phyloP scores from a whole-genome alignment of 345 rosid species.

The Gynandropsis gynandra region DNA sequence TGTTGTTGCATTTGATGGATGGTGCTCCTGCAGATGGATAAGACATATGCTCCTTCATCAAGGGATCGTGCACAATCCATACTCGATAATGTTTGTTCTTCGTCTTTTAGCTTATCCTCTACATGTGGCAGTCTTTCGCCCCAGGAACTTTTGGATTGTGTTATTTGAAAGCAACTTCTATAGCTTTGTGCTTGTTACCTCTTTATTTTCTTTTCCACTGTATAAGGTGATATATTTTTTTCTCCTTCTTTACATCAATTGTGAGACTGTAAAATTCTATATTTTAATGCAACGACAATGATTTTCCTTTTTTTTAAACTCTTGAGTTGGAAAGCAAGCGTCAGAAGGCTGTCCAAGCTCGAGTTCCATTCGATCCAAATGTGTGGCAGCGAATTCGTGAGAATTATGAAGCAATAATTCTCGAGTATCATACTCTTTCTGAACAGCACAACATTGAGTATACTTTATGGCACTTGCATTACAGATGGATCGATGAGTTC shows the following conservation, averaged over 20 bases:
- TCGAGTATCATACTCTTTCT: constrained; percentile 81
- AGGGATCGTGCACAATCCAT: constrained; percentile 73
- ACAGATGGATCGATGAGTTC: constrained; percentile 72
- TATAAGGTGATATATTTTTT: background rate
- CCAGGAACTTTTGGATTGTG: too few relatives aligned
- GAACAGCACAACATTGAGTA: constrained; percentile 79
- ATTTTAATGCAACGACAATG: too few relatives aligned
- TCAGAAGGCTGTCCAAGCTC: constrained; percentile 63
- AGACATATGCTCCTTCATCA: constrained; percentile 56
- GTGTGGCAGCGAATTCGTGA: constrained; percentile 88
- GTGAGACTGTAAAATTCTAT: too few relatives aligned
- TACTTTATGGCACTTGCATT: constrained; percentile 86
- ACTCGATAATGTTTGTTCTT: constrained; percentile 53
- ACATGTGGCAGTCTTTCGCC: too few relatives aligned
- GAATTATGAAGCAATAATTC: constrained; percentile 86
- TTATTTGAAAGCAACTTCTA: too few relatives aligned
- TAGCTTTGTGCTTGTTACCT: too few relatives aligned
- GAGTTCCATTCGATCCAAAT: constrained; percentile 77
- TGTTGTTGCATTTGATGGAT: constrained; percentile 43
- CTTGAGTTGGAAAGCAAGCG: constrained; percentile 74
- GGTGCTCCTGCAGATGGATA: constrained; percentile 78
- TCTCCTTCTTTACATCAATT: too few relatives aligned
- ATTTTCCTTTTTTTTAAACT: constrained; percentile 43
- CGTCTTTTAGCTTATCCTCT: too few relatives aligned
- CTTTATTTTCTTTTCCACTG: background rate